Conservation (phyloP, 2,329 filamentous ascomycete genomes). For the Aspergillus awamori region DNA sequence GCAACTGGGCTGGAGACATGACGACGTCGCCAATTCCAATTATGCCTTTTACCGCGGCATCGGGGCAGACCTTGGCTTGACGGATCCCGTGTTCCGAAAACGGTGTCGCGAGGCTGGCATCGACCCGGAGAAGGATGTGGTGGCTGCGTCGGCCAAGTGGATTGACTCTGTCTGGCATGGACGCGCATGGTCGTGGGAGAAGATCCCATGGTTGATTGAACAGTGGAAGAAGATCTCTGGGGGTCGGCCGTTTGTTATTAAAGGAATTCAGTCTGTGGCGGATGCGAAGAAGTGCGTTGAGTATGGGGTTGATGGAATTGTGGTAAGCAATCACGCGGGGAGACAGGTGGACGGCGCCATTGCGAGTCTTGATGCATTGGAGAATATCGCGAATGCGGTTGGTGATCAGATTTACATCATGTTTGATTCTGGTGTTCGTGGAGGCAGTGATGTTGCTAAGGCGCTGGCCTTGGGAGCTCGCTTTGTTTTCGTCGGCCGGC, state of each 20-base stretch:
- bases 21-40: slow-evolving; percentile 59
- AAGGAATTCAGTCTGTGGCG: slow-evolving; percentile 68
- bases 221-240: slow-evolving; percentile 58
- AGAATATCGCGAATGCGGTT: slow-evolving; percentile 59
- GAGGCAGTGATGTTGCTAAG: slow-evolving; percentile 62
- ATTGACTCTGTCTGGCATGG: slow-evolving; percentile 69
- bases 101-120: slow-evolving; percentile 56
- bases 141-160: slow-evolving; percentile 62
- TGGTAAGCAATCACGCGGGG: slow-evolving; percentile 72
- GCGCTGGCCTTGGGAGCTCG: slow-evolving; percentile 64
- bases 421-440: slow-evolving; percentile 63
- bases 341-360: slow-evolving; percentile 65
- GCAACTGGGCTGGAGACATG: slow-evolving; percentile 65
- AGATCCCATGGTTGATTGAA: slow-evolving; percentile 66
- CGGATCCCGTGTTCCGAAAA: slow-evolving; percentile 62
- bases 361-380: slow-evolving; percentile 61
- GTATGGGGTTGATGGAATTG: slow-evolving; percentile 66
- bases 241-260: slow-evolving; percentile 63
- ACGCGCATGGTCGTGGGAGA: slow-evolving; percentile 65
- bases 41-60: slow-evolving; percentile 66
- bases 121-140: slow-evolving; percentile 55
- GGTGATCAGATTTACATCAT: slow-evolving; percentile 58
- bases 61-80: slow-evolving; percentile 60
- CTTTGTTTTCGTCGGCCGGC: slow-evolving; percentile 63
- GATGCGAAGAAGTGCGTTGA: slow-evolving; percentile 66